phyloP scores from a whole-genome alignment of 2,329 filamentous ascomycete species.

The Colletotrichum incanum region DNA sequence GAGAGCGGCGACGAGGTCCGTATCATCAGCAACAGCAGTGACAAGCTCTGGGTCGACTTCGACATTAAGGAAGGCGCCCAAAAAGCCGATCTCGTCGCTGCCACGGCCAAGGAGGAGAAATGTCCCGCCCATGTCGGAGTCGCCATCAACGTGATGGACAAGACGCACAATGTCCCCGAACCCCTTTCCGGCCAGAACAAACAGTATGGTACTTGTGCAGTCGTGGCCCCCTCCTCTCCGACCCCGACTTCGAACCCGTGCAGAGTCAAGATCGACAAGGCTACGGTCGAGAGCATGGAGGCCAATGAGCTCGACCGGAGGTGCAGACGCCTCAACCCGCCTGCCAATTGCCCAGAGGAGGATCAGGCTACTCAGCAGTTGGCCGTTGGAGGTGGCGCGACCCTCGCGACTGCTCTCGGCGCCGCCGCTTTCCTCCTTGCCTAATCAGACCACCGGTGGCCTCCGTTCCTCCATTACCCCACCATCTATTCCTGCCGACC shows the following conservation, averaged over 20 bases:
- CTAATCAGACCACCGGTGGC: conserved; percentile 26
- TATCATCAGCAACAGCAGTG: conserved; percentile 23
- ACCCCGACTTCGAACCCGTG: conserved; percentile 44
- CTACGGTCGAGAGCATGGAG: conserved; percentile 44
- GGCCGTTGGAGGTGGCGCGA: not conserved
- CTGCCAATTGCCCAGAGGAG: conserved; percentile 42
- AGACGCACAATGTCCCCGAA: conserved; percentile 26
- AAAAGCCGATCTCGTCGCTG: conserved; percentile 39
- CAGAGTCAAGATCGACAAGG: conserved; percentile 41
- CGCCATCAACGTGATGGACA: conserved; percentile 40
- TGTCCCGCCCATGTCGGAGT: conserved; percentile 23
- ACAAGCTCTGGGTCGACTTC: conserved; percentile 38
- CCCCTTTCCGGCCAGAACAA: not conserved
- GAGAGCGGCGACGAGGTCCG: conserved; percentile 32
- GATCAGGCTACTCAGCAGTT: not conserved
- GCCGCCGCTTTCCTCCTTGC: conserved; percentile 36
- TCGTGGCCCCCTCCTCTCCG: conserved; percentile 21
- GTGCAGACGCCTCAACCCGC: conserved; percentile 38
- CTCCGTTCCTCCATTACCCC: conserved; percentile 4
- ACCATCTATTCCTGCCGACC: not conserved
- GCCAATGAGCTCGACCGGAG: conserved; percentile 20
- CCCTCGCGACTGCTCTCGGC: conserved; percentile 31
- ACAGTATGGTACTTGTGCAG: conserved; percentile 28
- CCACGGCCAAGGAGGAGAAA: conserved; percentile 27
- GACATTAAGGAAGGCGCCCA: conserved; percentile 40